Percentiles rank a stretch among this genome's conserved stretches.
These are phyloP conservation scores for Ophiostoma australiae DNA, from an alignment of 2,329 filamentous ascomycete species.

Conservation along the genomic window DNA sequence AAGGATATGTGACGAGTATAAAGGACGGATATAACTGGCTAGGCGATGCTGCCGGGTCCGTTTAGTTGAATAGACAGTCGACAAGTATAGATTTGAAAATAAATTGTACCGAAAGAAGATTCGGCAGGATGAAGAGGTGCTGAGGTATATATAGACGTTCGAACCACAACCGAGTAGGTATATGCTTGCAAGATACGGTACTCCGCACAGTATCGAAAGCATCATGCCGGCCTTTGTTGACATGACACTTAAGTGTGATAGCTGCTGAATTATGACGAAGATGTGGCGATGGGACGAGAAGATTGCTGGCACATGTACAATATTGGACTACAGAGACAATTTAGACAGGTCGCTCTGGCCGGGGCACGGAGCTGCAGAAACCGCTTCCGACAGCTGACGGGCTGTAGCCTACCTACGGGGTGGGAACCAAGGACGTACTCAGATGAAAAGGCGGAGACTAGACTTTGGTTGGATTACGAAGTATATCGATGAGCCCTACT, in stretches of 20 bases:
- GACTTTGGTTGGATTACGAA: background rate
- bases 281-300: background rate
- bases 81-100: background rate
- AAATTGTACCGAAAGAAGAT: background rate
- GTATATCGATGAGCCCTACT: background rate
- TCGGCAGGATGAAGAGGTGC: background rate
- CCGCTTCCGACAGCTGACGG: background rate
- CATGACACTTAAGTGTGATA: background rate
- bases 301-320: constrained; percentile 3
- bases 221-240: background rate
- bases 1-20: too few relatives aligned
- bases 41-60: background rate
- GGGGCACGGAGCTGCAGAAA: constrained; percentile 1
- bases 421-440: background rate
- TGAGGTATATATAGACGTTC: background rate
- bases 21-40: background rate
- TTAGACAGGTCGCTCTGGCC: background rate
- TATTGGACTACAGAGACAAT: background rate
- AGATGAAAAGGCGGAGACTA: background rate
- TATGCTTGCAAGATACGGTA: background rate
- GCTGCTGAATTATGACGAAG: background rate
- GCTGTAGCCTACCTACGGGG: background rate
- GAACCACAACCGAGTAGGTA: background rate
- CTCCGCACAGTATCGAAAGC: background rate
- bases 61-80: background rate